A percentile compares a stretch with the other conserved stretches of the same genome.
These are phyloP conservation scores for Sugiyamaella xylanicola DNA, from an alignment of 1,139 yeast species.

Conservation along the genomic window DNA sequence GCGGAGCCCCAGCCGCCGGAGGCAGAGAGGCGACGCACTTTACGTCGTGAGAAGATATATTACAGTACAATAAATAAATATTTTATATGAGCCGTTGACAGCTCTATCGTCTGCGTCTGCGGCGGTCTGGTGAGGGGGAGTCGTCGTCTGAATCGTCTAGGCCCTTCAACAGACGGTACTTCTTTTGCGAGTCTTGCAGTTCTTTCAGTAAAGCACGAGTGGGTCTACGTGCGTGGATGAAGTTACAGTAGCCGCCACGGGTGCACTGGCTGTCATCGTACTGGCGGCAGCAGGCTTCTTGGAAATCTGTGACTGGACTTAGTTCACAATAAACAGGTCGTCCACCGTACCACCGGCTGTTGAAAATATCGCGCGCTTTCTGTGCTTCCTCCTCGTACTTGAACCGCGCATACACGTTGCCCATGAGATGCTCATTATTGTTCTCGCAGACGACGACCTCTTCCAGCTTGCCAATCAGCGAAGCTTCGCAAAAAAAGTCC, in stretches of 20 bases:
- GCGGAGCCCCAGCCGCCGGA: background rate
- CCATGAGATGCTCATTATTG: constrained; percentile 68
- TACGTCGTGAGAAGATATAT: background rate
- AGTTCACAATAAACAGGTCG: constrained; percentile 81
- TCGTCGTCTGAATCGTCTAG: constrained; percentile 19
- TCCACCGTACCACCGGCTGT: constrained; percentile 79
- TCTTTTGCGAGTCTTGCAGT: constrained; percentile 46
- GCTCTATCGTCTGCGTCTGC: constrained; percentile 16
- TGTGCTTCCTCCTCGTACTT: constrained; percentile 58
- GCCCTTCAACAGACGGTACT: constrained; percentile 19
- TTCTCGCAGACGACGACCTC: constrained; percentile 80
- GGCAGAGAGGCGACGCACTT: too few relatives aligned
- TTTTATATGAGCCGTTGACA: background rate
- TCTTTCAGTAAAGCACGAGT: constrained; percentile 47
- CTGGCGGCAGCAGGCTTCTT: constrained; percentile 75
- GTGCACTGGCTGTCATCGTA: constrained; percentile 65
- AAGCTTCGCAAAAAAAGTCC: constrained; percentile 71
- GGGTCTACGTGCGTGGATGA: constrained; percentile 76
- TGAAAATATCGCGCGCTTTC: constrained; percentile 60
- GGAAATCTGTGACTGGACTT: constrained; percentile 71
- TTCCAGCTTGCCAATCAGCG: constrained; percentile 60
- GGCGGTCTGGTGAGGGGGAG: constrained; percentile 20
- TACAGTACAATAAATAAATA: background rate
- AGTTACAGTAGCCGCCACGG: constrained; percentile 83
- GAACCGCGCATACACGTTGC: constrained; percentile 78